Conservation (phyloP, 1,139 yeast species). For the Hemisphaericaspora subhashii region DNA sequence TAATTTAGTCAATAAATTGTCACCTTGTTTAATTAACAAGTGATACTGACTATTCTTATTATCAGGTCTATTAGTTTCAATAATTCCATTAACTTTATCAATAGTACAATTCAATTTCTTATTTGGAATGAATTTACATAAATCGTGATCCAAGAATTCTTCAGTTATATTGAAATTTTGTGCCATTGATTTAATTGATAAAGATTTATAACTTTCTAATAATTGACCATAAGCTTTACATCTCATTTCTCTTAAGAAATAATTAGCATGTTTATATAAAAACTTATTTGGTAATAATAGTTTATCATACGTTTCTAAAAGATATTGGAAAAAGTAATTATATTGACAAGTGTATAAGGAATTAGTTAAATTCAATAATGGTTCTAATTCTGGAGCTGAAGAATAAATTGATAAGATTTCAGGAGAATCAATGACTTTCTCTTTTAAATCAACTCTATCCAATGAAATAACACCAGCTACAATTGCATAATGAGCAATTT, state of each 20-base stretch:
- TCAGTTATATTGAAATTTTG: conserved; percentile 84
- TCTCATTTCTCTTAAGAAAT: conserved; percentile 87
- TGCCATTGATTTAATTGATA: conserved; percentile 91
- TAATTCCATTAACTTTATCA: conserved; percentile 92
- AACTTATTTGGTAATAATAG: conserved; percentile 75
- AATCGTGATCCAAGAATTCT: conserved; percentile 78
- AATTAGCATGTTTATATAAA: conserved; percentile 75
- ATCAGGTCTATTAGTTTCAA: conserved; percentile 95
- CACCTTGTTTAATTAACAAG: conserved; percentile 86
- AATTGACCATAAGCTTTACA: conserved; percentile 94
- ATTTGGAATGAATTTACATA: conserved; percentile 88
- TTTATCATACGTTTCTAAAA: conserved; percentile 76
- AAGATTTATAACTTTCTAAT: conserved; percentile 88
- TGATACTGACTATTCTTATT: conserved; percentile 95
- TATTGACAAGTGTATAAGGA: conserved; percentile 90
- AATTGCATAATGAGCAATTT: conserved; percentile 85
- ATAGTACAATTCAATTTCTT: conserved; percentile 93
- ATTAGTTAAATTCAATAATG: conserved; percentile 81
- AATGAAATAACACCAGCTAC: conserved; percentile 82
- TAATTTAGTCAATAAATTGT: conserved; percentile 84
- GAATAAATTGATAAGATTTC: conserved; percentile 83
- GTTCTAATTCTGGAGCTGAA: conserved; percentile 70
- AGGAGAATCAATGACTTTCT: conserved; percentile 88
- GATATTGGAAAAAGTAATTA: conserved; percentile 71
- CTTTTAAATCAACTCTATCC: conserved; percentile 81